phyloP scores from a whole-genome alignment of 331 rosid species.

The Malus hybrid region DNA sequence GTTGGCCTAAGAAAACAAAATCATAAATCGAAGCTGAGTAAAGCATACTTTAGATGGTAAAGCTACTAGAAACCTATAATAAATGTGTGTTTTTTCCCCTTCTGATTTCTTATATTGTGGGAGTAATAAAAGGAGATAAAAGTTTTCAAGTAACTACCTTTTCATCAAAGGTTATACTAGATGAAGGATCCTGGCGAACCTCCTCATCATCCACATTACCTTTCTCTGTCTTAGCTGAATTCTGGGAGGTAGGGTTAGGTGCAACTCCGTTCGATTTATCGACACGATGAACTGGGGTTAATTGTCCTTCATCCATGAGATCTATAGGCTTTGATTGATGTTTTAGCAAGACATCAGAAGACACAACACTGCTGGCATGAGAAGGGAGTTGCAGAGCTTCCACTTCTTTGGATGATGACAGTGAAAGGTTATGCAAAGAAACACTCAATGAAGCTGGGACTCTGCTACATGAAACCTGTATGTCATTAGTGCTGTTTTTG shows the following conservation, averaged over 20 bases:
- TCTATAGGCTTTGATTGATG: conserved; percentile 4
- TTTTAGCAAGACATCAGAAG: not conserved
- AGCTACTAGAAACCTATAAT: not conserved
- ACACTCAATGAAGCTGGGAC: conserved; percentile 8
- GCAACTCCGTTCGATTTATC: not conserved
- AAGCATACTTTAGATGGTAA: not conserved
- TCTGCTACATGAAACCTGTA: not conserved
- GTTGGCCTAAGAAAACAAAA: conserved; percentile 8
- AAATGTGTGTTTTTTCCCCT: not conserved
- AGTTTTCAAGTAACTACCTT: not conserved
- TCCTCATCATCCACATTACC: not conserved
- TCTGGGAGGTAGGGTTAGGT: not conserved
- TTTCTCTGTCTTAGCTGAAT: not conserved
- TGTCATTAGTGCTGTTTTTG: not conserved
- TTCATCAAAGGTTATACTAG: conserved; percentile 5
- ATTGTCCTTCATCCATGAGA: conserved; percentile 7
- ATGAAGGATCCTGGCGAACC: conserved; percentile 1
- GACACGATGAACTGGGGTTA: not conserved
- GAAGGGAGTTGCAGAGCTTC: conserved; percentile 6
- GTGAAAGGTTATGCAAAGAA: conserved; percentile 13
- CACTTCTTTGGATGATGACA: conserved; percentile 18
- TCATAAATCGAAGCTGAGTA: not conserved
- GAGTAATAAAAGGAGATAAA: not conserved
- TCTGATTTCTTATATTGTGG: not conserved
- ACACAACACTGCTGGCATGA: not conserved